Evolutionary conservation across 305 asterid species (phyloP).

Genomic region (Plantago lanceolata): DNA sequence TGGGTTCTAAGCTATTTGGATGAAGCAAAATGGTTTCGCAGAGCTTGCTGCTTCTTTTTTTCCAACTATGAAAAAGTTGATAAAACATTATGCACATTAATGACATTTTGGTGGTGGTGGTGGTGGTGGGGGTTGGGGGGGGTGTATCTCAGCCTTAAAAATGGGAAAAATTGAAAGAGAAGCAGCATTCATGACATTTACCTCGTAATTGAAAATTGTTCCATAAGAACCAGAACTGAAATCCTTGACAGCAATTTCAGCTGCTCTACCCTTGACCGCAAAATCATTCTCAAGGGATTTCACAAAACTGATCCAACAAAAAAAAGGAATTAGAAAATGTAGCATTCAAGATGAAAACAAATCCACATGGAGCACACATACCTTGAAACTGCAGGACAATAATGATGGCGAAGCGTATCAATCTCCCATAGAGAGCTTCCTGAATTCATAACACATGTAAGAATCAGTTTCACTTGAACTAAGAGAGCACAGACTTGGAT

Average conservation of each 20-base stretch:
- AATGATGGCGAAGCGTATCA: constrained; percentile 77
- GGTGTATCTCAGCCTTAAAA: background rate
- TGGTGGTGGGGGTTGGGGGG: too few relatives aligned
- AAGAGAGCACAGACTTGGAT: background rate
- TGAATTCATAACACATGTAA: constrained; percentile 29
- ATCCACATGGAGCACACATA: constrained; percentile 16
- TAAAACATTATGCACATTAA: too few relatives aligned
- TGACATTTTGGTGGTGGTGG: too few relatives aligned
- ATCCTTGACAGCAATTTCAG: constrained; percentile 79
- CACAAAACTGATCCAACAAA: constrained; percentile 48
- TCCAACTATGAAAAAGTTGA: too few relatives aligned
- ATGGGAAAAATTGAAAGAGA: background rate
- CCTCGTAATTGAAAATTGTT: constrained; percentile 78
- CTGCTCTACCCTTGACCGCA: constrained; percentile 56
- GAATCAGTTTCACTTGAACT: background rate
- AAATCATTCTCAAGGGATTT: constrained; percentile 73
- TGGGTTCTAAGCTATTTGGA: too few relatives aligned
- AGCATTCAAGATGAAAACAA: constrained; percentile 7
- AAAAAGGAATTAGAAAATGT: constrained; percentile 16
- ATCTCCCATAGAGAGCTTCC: constrained; percentile 96
- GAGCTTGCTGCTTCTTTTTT: too few relatives aligned
- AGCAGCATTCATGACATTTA: constrained; percentile 23
- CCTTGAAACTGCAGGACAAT: constrained; percentile 86
- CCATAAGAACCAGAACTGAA: constrained; percentile 85
- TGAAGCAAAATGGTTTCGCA: too few relatives aligned